Evolutionary conservation across 2,329 filamentous ascomycete genomes (phyloP).

Genomic region (Rhexocercosporidium sp.): DNA sequence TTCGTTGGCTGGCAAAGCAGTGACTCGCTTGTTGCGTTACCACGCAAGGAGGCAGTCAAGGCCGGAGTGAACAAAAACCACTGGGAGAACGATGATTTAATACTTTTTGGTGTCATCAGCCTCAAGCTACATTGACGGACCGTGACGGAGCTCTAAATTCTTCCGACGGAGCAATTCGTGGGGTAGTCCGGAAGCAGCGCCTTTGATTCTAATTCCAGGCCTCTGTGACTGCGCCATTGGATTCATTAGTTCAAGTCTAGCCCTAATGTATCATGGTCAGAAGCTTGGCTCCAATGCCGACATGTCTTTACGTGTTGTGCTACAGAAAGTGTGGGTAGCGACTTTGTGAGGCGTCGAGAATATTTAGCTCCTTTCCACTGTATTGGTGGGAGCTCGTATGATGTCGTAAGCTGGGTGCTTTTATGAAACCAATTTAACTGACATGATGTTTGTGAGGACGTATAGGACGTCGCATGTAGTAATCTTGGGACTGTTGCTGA

Average conservation of each 20-base stretch:
- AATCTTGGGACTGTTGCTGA: background rate
- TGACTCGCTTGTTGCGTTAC: too few relatives aligned
- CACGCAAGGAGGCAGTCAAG: background rate
- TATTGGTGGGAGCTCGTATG: background rate
- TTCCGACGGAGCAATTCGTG: background rate
- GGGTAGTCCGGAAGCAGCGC: background rate
- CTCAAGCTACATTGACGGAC: background rate
- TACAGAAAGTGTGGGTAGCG: background rate
- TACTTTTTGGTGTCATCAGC: background rate
- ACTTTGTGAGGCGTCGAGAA: background rate
- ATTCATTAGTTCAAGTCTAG: background rate
- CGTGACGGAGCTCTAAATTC: background rate
- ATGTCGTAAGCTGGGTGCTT: background rate
- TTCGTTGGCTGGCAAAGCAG: too few relatives aligned
- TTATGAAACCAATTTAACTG: background rate
- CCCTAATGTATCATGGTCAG: background rate
- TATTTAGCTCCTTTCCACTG: background rate
- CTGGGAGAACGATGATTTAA: background rate
- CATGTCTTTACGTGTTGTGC: background rate
- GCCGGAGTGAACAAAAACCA: background rate
- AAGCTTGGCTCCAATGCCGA: background rate
- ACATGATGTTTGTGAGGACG: background rate
- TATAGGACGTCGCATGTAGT: background rate
- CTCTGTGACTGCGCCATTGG: background rate
- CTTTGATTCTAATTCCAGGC: background rate